Percentiles rank a stretch among this genome's conserved stretches.
phyloP scores from a whole-genome alignment of 257 asterid genomes.

The Marsdenia floribunda region DNA sequence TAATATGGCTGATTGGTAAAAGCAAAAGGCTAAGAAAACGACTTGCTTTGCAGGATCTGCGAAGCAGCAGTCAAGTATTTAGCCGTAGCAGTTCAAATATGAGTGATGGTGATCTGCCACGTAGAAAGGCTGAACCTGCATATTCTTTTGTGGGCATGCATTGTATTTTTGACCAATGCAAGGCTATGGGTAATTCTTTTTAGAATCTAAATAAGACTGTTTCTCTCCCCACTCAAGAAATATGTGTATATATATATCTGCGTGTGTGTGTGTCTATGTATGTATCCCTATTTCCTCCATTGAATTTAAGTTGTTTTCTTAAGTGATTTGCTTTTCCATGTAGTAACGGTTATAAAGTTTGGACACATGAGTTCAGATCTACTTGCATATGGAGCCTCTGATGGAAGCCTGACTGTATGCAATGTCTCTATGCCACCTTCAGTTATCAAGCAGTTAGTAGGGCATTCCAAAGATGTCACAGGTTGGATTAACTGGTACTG shows the following conservation, averaged over 20 bases:
- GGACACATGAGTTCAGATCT: constrained; percentile 95
- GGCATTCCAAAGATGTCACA: constrained; percentile 97
- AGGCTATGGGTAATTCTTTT: constrained; percentile 79
- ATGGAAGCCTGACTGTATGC: constrained; percentile 93
- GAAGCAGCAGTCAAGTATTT: constrained; percentile 51
- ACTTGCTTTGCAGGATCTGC: constrained; percentile 46
- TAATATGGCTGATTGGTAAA: not conserved
- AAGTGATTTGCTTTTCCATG: constrained; percentile 19
- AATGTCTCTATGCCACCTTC: constrained; percentile 68
- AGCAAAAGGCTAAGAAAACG: not conserved
- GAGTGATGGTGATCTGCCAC: constrained; percentile 63
- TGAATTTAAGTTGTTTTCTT: constrained; percentile 14
- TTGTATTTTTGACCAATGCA: constrained; percentile 96
- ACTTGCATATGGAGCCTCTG: constrained; percentile 97
- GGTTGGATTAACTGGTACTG: constrained; percentile 76
- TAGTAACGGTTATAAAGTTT: constrained; percentile 90
- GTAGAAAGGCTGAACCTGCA: constrained; percentile 77
- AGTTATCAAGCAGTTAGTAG: constrained; percentile 60
- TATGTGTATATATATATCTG: not conserved
- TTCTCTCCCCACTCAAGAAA: not conserved
- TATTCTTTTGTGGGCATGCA: constrained; percentile 99
- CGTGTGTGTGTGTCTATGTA: no score
- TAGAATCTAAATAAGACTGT: constrained; percentile 16
- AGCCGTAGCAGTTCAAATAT: constrained; percentile 70
- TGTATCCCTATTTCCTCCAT: not conserved